Evolutionary conservation across 352 stramenopile genomes (phyloP).

Genomic region (Hyaloperonospora brassicae): DNA sequence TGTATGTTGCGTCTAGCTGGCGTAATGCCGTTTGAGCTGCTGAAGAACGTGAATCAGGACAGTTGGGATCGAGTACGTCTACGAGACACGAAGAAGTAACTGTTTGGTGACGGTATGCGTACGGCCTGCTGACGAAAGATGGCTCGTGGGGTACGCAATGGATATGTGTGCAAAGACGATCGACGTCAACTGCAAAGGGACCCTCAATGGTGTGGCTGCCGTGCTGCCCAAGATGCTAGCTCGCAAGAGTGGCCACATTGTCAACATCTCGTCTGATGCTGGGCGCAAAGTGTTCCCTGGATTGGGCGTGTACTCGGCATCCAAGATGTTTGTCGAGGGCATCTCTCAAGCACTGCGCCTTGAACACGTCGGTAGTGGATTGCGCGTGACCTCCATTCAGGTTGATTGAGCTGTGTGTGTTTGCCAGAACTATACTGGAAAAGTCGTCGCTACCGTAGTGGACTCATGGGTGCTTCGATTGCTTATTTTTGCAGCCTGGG

Average conservation of each 20-base stretch:
- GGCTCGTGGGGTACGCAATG: not conserved
- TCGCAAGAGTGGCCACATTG: constrained; percentile 70
- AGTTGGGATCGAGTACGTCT: constrained; percentile 71
- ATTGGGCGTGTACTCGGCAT: constrained; percentile 85
- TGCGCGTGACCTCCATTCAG: constrained; percentile 86
- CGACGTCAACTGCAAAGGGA: constrained; percentile 91
- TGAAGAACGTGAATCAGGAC: constrained; percentile 87
- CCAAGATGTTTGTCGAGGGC: constrained; percentile 90
- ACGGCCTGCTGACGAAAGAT: constrained; percentile 2
- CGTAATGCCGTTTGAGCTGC: constrained; percentile 89
- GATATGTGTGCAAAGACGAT: constrained; percentile 44
- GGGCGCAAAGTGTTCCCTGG: constrained; percentile 74
- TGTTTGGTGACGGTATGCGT: not conserved
- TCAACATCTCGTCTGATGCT: constrained; percentile 84
- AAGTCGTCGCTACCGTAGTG: no score
- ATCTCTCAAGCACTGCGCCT: constrained; percentile 78
- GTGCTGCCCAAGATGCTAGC: constrained; percentile 69
- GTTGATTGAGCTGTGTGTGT: constrained; percentile 7
- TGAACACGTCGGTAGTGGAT: constrained; percentile 78
- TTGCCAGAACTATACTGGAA: not conserved
- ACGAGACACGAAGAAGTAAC: not conserved
- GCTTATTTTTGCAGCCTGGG: constrained; percentile 47
- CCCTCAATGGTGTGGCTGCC: constrained; percentile 80
- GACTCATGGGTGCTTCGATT: not conserved
- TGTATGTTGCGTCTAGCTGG: constrained; percentile 37